Evolutionary conservation across 2,329 filamentous ascomycete species (phyloP), one percentile per base, ranked within the genome.

Genomic region (Trematosphaeria pertusa): DNA sequence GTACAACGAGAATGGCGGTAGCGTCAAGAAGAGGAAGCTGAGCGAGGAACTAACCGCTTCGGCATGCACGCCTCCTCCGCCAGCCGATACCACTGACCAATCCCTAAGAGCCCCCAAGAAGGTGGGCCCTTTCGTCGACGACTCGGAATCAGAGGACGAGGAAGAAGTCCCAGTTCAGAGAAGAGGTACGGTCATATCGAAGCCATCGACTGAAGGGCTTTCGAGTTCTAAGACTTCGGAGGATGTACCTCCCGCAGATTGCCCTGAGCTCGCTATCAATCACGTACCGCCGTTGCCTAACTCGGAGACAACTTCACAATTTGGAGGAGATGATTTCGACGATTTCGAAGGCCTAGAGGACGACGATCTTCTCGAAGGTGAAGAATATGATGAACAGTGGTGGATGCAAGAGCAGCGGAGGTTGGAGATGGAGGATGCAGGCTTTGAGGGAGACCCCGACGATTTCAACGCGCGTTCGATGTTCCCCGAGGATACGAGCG

Each of bases 381-480:
- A 80, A 45, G 78, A 81, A 37, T 77, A 75, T 30, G 67, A 78
- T 36, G 78, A 80, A 59, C 62, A 77, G 72, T 78, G 81, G 37
- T 92, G 84, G 70, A 89, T 92, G 85, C 83, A 86, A 61, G 87
- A 90, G 65, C 89, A 94, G 67, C 70, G 69, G 34, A 70, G 70
- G 39, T 62, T 81, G 17, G 78, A 80, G 52, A 71, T 73, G 52
- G 84, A 84, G 33, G 80, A 82, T 26, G 65, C 61, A 26, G 70
- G 62, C n/a, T 59, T 67, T 8, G 66, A 70, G 21, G 61, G 56
- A 21, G 68, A 71, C n/a, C 42, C 50, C 9, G 75, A 87, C 3
- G 84, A 88, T 56, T 81, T 80, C 3, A 79, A 84, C 49, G 74
- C 56, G 10, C 57, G 56, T 4, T 39, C 48, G 2, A 43, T 70